Evolutionary conservation across 257 asterid genomes (phyloP).

Genomic region (Lantana camara): DNA sequence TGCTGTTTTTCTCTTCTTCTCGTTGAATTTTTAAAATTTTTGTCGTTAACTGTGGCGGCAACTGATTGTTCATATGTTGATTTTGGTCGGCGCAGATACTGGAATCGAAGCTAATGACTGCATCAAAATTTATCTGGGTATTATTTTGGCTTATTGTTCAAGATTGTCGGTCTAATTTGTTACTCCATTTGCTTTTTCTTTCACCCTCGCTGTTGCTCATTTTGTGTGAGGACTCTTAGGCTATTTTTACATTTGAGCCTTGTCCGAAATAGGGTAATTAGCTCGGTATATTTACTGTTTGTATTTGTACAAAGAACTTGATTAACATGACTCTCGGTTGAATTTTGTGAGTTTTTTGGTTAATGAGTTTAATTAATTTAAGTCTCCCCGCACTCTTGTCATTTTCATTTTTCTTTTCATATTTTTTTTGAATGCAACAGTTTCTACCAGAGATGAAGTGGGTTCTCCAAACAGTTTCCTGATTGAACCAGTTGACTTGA

Average conservation of each 20-base stretch:
- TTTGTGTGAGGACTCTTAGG: slow-evolving; percentile 13
- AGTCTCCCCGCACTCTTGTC: not conserved
- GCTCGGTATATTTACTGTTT: no score
- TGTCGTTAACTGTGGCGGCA: slow-evolving; percentile 10
- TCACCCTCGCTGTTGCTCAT: slow-evolving; percentile 10
- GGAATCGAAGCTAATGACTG: slow-evolving; percentile 80
- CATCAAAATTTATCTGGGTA: slow-evolving; percentile 75
- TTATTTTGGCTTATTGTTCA: not conserved
- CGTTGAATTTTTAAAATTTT: not conserved
- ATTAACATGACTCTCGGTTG: not conserved
- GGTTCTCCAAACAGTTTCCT: slow-evolving; percentile 59
- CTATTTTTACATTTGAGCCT: not conserved
- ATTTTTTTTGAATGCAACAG: slow-evolving; percentile 39
- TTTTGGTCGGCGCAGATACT: slow-evolving; percentile 52
- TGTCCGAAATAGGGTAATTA: not conserved
- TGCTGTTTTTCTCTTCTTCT: slow-evolving; percentile 12
- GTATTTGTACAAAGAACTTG: no score
- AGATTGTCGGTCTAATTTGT: slow-evolving; percentile 1
- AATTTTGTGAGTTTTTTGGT: slow-evolving; percentile 1
- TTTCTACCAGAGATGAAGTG: slow-evolving; percentile 74
- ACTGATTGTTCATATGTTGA: not conserved
- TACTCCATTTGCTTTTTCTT: not conserved
- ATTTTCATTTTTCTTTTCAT: no score
- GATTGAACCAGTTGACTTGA: slow-evolving; percentile 76
- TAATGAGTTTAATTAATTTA: slow-evolving; percentile 11